Base-by-base conservation (phyloP, 2,329 filamentous ascomycete species). In the Elsinoe ampelina region DNA sequence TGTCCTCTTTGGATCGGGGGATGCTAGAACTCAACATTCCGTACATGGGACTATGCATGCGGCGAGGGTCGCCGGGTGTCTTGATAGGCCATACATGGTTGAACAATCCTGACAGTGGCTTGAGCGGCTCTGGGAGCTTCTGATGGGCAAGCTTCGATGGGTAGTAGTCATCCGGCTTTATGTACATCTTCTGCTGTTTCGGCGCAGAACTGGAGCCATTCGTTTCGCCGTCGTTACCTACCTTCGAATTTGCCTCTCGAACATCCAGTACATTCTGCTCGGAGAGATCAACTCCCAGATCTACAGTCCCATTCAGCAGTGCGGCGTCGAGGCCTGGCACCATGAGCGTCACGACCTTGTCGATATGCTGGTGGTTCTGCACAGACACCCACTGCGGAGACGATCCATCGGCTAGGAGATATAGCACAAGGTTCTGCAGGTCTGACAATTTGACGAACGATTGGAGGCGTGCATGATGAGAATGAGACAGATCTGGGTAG, bases 311-410 rank as follows among this genome's bases (percentile, higher is more conserved):
- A 68, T 86, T 82, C 72, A 97, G 95, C 87, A 97, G 93, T 60
- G 83, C 86, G 65, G 89, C 81, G 67, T 97, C 92, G 20, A 98
- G 73, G 0, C 93, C 93, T 10, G 93, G 93, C 10, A 96, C 84
- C 87, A 96, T 92, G 62, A 98, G 75, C 39, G 88, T 81, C 30
- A 97, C 91, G 30, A 95, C 86, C 72, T 93, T 95, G 57, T 73
- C 73, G 39, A 85, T 76, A 59, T 75, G 72, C 15, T 70, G 71
- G 43, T 78, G 78, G 65, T 83, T 77, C 60, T 75, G 76, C 58
- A 85, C 72, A 30, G 80, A 78, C 13, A 83, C 77, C 81, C 81
- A 85, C 65, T 82, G 80, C n/a, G 82, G 82, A 22, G 79, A 77
- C 32, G 75, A 71, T 7, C 77, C 80, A 63, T 84, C 81, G n/a